Evolutionary conservation across 2,329 filamentous ascomycete genomes (phyloP).

Genomic region (Fonsecaea nubica): DNA sequence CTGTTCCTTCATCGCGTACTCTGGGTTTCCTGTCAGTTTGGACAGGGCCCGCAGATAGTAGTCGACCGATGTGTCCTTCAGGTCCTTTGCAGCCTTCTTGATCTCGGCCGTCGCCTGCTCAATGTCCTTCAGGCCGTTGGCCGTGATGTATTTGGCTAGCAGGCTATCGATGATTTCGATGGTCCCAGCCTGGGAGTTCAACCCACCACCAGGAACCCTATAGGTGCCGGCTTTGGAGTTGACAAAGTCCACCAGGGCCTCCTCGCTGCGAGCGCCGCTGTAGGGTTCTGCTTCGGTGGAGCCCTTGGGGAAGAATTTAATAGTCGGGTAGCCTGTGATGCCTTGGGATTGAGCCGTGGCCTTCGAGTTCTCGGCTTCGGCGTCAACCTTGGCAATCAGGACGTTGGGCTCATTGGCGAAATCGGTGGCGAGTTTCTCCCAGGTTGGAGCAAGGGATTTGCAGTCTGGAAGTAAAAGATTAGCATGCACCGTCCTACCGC

Average conservation of each 20-base stretch:
- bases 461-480: conserved; percentile 70
- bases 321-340: conserved; percentile 88
- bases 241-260: conserved; percentile 77
- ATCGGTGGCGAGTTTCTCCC: conserved; percentile 84
- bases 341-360: conserved; percentile 75
- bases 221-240: conserved; percentile 90
- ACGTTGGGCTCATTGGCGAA: conserved; percentile 80
- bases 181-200: conserved; percentile 80
- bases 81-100: conserved; percentile 70
- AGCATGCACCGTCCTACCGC: background rate
- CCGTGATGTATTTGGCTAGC: conserved; percentile 72
- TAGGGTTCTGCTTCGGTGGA: conserved; percentile 75
- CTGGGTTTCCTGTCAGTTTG: conserved; percentile 79
- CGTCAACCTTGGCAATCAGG: conserved; percentile 92
- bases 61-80: conserved; percentile 83
- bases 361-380: conserved; percentile 86
- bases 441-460: conserved; percentile 88
- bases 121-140: conserved; percentile 54
- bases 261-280: conserved; percentile 76
- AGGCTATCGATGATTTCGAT: conserved; percentile 78
- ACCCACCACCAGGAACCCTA: conserved; percentile 78
- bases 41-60: conserved; percentile 94
- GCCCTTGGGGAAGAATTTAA: conserved; percentile 95
- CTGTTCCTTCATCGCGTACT: conserved; percentile 84
- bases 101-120: conserved; percentile 72